Base-by-base conservation (phyloP, 2,329 filamentous ascomycete genomes). In the Hysterium pulicare region DNA sequence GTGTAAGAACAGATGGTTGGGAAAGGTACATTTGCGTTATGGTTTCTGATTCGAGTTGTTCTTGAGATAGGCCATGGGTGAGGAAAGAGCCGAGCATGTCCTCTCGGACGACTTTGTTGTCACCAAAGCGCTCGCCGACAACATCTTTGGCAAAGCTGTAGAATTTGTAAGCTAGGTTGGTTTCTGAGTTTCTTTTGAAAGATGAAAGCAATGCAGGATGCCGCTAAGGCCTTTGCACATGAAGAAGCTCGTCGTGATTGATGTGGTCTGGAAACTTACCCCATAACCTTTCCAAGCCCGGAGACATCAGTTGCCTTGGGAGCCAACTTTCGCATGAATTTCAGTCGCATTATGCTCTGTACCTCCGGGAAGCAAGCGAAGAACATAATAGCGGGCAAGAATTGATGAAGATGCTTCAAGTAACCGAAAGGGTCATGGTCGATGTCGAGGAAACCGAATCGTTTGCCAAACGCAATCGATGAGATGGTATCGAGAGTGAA, bases 81-180 rank as follows among this genome's bases (percentile, higher is more conserved):
- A 73, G 66, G 46, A 75, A 74, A 0, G 70, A 68, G 5, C 64
- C 69, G 4, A 77, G 64, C 73, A 77, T 77, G 44, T 76, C 74
- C 16, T 44, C 38, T 23, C 21, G 22, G 17, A 30, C 28, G 5
- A 38, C 33, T 11, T 41, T 59, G 26, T 71, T 60, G 2, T 59
- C 62, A 0, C 68, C 69, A 41, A 73, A 77, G 2, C 74, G 62
- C 50, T 76, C 68, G 2, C 62, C 65, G 0, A 72, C 69, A 13
- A 72, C 64, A 15, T 67, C 54, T 24, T 69, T 68, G 9, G 73
- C 72, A 31, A 74, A 41, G 5, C 38, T 41, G 24, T 7, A 28
- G 24, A 28, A 28, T 7, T 7, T 7, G 24, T 28, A 28, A 8
- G 13, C 13, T 28, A 28, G 24, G 8, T 28, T 28, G 24, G 24